Evolutionary conservation across 2,329 filamentous ascomycete genomes (phyloP).

Genomic region (Metarhizium brunneum): DNA sequence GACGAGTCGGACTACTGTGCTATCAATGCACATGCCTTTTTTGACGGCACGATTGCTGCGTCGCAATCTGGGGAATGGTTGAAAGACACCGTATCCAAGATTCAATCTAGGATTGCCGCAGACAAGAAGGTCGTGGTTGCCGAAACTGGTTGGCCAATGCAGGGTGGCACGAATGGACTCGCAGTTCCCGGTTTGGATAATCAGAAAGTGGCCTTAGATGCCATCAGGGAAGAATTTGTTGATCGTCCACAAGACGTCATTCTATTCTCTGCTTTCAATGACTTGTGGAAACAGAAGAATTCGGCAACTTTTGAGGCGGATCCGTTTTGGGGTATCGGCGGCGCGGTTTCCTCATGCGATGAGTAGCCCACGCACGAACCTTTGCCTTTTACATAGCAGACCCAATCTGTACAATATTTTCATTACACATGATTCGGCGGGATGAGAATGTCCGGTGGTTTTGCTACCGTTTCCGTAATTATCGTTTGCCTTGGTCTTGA

Average conservation of each 20-base stretch:
- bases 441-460: too few species aligned
- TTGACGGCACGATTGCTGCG: constrained; percentile 55
- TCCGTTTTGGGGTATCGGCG: constrained; percentile 62
- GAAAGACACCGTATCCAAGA: constrained; percentile 10
- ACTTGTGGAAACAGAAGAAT: constrained; percentile 64
- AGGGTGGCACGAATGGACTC: constrained; percentile 53
- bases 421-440: too few species aligned
- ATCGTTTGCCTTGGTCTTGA: too few species aligned
- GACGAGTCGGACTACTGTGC: constrained; percentile 67
- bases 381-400: too few species aligned
- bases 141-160: constrained; percentile 76
- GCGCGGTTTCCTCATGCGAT: constrained; percentile 16
- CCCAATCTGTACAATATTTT: too few species aligned
- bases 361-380: not conserved
- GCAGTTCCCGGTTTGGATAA: constrained; percentile 62
- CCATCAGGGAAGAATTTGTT: constrained; percentile 52
- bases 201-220: constrained; percentile 56
- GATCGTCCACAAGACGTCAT: constrained; percentile 43
- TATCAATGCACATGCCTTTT: constrained; percentile 78
- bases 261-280: constrained; percentile 73
- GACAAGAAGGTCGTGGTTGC: constrained; percentile 49
- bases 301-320: constrained; percentile 54
- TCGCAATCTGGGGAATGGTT: constrained; percentile 60
- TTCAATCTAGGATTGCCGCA: too few species aligned
- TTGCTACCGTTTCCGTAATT: too few species aligned